phyloP scores from a whole-genome alignment of 2,329 filamentous ascomycete genomes.

The Dothidotthia symphoricarpi region DNA sequence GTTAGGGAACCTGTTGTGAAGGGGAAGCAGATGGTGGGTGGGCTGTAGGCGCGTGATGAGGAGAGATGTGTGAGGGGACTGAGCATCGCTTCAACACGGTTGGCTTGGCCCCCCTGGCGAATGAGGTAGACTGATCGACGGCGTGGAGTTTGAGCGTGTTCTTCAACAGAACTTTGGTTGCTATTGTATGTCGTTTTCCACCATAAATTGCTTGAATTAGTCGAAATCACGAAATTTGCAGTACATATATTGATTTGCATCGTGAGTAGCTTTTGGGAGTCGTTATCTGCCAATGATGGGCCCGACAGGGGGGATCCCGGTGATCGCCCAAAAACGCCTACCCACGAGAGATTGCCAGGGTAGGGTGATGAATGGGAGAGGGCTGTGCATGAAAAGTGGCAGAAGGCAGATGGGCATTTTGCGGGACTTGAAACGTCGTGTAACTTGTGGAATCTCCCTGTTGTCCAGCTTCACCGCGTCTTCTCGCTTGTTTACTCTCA shows the following conservation, averaged over 20 bases:
- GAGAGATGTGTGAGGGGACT: background rate
- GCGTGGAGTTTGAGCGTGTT: constrained; percentile 1
- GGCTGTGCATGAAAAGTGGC: too few relatives aligned
- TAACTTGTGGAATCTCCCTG: constrained; percentile 1
- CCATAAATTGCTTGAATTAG: background rate
- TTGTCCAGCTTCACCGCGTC: constrained; percentile 1
- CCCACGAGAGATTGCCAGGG: too few relatives aligned
- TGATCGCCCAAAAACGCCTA: too few relatives aligned
- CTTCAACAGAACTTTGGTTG: constrained; percentile 24
- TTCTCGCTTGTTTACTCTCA: background rate
- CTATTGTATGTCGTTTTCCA: background rate
- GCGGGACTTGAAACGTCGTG: too few relatives aligned
- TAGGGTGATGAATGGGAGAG: too few relatives aligned
- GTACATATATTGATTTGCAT: too few relatives aligned
- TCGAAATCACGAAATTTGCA: background rate
- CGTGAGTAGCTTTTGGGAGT: too few relatives aligned
- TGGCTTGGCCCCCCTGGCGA: background rate
- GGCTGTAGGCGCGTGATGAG: constrained; percentile 3
- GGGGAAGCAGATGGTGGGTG: constrained; percentile 20
- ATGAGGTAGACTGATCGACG: background rate
- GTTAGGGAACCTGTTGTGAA: constrained; percentile 62
- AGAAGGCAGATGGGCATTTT: too few relatives aligned
- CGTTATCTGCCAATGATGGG: too few relatives aligned
- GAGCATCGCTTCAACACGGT: constrained; percentile 28
- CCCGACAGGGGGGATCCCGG: too few relatives aligned